Evolutionary conservation across 2,329 filamentous ascomycete species (phyloP), one percentile per base, ranked within the genome.

Genomic region (Fusarium verticillioides): DNA sequence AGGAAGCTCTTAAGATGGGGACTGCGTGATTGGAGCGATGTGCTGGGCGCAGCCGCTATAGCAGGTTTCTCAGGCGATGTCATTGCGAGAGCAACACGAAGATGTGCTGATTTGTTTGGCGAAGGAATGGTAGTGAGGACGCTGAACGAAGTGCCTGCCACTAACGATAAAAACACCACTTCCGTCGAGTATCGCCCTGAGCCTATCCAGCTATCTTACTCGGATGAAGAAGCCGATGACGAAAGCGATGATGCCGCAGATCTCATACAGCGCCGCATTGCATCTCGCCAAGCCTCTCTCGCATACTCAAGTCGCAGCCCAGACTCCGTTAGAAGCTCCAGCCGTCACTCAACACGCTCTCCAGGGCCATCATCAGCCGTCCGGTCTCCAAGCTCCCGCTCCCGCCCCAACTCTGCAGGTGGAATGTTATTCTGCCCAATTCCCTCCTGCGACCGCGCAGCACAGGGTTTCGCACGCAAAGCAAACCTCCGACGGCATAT

Each of bases 21-120:
- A 19, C 83, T 90, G 18, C 88, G 93, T 28, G 93, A 97, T 82
- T 98, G 96, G 96, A 93, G 91, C 74, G 94, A 97, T 74, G 88
- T 98, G 4, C 83, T 98, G 34, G 93, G 93, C 1, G 87, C 94
- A 2, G 96, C 96, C 6, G 88, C 93, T 0, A 83, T 97, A 56
- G 89, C 89, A 4, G 94, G 93, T 1, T 95, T 95, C 82, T 84
- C 92, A 3, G 81, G 85, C 0, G 81, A 84, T 2, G 92, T 91
- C 2, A 82, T 98, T 18, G 88, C 90, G 59, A 89, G 93, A 36
- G 89, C 94, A 1, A 88, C 92, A 4, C 86, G 91, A 77, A 88
- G 96, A 54, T 98, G 95, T 77, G 89, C 92, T 5, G 84, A 88
- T 50, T 84, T 97, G 0, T 97, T 98, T 75, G 88, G 87, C 0